Conservation (phyloP, 768 basidiomycete species). For the Suillus ampliporus region DNA sequence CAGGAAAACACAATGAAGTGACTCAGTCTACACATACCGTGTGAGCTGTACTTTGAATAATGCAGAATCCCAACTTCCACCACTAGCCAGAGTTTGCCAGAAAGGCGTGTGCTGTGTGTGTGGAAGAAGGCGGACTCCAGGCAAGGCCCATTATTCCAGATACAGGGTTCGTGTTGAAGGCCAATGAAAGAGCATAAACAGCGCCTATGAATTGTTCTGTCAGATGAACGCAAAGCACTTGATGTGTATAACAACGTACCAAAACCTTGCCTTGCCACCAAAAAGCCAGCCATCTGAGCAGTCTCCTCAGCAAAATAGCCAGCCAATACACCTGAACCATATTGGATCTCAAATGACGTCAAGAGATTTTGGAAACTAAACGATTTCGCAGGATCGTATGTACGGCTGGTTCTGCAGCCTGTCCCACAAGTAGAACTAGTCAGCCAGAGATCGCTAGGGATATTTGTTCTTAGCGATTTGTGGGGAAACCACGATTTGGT, state of each 20-base stretch:
- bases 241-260: constrained; percentile 19
- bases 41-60: constrained; percentile 73
- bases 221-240: not conserved
- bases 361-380: constrained; percentile 39
- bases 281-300: constrained; percentile 51
- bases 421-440: constrained; percentile 36
- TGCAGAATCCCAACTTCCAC: constrained; percentile 49
- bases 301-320: constrained; percentile 48
- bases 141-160: constrained; percentile 80
- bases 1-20: constrained; percentile 12
- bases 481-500: constrained; percentile 1
- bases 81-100: constrained; percentile 61
- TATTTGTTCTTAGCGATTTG: constrained; percentile 23
- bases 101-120: constrained; percentile 64
- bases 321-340: constrained; percentile 50
- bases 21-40: constrained; percentile 40
- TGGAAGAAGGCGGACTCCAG: constrained; percentile 64
- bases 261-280: constrained; percentile 47
- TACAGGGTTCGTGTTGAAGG: constrained; percentile 50
- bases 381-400: constrained; percentile 35
- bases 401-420: constrained; percentile 34
- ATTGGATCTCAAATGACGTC: constrained; percentile 43
- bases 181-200: constrained; percentile 33
- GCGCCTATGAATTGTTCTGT: constrained; percentile 44
- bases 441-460: constrained; percentile 49